phyloP scores from a whole-genome alignment of 345 rosid species.

The Noccaea bulbosa region DNA sequence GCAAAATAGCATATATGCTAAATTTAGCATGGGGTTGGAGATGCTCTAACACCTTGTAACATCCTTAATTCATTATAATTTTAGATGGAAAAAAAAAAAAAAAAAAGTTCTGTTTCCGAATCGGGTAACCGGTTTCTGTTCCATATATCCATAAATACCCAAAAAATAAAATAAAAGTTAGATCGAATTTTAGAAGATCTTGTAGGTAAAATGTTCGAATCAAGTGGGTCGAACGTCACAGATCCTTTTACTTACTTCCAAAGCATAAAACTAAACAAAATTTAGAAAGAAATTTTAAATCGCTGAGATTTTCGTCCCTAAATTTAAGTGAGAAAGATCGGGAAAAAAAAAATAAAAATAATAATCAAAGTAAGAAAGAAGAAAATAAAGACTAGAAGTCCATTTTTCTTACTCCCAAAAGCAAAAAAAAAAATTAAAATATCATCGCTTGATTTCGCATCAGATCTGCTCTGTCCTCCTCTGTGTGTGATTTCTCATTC shows the following conservation, averaged over 20 bases:
- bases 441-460: neutral
- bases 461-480: neutral
- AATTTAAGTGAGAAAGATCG: neutral
- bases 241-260: neutral
- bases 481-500: neutral
- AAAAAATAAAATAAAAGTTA: no score
- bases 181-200: no score
- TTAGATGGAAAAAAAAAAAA: no score
- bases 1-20: no score
- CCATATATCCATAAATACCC: no score
- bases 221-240: neutral
- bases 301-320: neutral
- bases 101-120: no score
- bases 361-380: neutral
- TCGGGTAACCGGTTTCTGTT: no score
- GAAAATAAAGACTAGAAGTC: neutral
- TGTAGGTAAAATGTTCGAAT: neutral
- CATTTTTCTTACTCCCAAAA: neutral
- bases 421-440: no score
- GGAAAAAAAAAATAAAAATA: neutral
- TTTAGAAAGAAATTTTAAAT: neutral
- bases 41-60: no score
- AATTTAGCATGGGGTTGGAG: no score
- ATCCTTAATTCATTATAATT: no score
- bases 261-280: neutral